Conservation (phyloP, 2,329 filamentous ascomycete genomes). For the Cytospora schulzeri region DNA sequence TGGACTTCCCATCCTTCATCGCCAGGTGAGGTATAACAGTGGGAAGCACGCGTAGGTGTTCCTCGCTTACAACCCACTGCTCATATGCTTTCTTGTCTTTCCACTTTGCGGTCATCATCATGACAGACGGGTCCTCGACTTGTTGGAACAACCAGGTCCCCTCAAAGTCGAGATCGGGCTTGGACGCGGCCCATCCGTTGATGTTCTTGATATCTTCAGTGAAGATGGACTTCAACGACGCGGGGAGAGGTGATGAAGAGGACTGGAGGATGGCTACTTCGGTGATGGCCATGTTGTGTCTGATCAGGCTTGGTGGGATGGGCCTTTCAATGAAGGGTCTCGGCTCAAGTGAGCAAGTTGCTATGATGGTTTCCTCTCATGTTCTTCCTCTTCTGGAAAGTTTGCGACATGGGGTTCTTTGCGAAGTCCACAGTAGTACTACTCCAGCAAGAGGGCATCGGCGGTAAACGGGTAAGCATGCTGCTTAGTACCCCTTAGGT, state of each 20-base stretch:
- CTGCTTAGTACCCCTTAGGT: not conserved
- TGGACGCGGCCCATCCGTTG: constrained; percentile 33
- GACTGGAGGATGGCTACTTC: constrained; percentile 44
- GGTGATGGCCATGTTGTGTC: constrained; percentile 39
- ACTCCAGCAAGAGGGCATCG: not conserved
- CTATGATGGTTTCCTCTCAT: not conserved
- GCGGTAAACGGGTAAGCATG: not conserved
- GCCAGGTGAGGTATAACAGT: not conserved
- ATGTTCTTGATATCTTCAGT: constrained; percentile 13
- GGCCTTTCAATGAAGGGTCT: no score
- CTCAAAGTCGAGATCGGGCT: constrained; percentile 38
- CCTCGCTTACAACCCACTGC: not conserved
- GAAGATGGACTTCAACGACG: constrained; percentile 37
- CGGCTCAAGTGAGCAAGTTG: not conserved
- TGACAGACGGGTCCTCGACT: constrained; percentile 39
- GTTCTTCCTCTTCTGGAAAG: not conserved
- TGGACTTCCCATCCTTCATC: not conserved
- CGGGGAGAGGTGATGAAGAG: constrained; percentile 36
- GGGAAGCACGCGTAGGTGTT: not conserved
- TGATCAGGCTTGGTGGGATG: no score
- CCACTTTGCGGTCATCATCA: constrained; percentile 52
- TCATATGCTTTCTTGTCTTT: constrained; percentile 43
- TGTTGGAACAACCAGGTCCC: constrained; percentile 40
- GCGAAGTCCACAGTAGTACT: not conserved
- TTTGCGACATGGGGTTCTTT: not conserved